phyloP scores from a whole-genome alignment of 2,329 filamentous ascomycete genomes.

The Lecanicillium sp. region DNA sequence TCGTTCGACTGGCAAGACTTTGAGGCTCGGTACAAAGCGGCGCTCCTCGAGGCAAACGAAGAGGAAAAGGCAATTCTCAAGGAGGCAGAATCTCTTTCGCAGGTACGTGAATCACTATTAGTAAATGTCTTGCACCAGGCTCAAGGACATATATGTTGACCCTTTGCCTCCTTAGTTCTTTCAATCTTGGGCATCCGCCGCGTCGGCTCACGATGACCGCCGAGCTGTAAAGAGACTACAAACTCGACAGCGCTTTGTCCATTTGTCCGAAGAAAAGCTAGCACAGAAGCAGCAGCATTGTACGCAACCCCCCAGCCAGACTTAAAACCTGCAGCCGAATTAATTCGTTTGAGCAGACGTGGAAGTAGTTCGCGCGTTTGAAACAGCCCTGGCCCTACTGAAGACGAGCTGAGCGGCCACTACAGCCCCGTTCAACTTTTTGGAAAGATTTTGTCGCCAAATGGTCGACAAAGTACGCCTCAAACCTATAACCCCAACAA shows the following conservation, averaged over 20 bases:
- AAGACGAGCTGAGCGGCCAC: conserved; percentile 20
- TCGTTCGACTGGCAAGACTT: conserved; percentile 74
- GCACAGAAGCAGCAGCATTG: conserved; percentile 72
- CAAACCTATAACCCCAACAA: too few species aligned
- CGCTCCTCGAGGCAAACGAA: conserved; percentile 52
- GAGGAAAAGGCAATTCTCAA: conserved; percentile 57
- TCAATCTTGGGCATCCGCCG: conserved; percentile 66
- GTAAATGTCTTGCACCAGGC: too few species aligned
- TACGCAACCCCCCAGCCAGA: conserved; percentile 36
- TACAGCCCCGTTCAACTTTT: too few species aligned
- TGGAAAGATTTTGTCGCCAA: too few species aligned
- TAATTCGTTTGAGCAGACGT: conserved; percentile 20
- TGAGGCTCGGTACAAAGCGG: conserved; percentile 57
- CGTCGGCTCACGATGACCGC: conserved; percentile 63
- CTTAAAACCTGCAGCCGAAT: conserved; percentile 11
- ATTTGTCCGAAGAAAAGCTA: conserved; percentile 62
- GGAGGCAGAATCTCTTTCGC: conserved; percentile 60
- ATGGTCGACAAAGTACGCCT: too few species aligned
- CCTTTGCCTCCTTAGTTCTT: conserved; percentile 53
- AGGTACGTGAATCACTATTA: conserved; percentile 32
- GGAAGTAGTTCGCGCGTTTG: conserved; percentile 55
- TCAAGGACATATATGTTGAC: too few species aligned
- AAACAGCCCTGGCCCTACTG: conserved; percentile 51
- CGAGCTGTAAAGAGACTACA: conserved; percentile 72
- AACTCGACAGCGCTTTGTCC: conserved; percentile 70